Evolutionary conservation across 1,139 yeast species (phyloP).

Genomic region (Entelexis sorbosivorans): DNA sequence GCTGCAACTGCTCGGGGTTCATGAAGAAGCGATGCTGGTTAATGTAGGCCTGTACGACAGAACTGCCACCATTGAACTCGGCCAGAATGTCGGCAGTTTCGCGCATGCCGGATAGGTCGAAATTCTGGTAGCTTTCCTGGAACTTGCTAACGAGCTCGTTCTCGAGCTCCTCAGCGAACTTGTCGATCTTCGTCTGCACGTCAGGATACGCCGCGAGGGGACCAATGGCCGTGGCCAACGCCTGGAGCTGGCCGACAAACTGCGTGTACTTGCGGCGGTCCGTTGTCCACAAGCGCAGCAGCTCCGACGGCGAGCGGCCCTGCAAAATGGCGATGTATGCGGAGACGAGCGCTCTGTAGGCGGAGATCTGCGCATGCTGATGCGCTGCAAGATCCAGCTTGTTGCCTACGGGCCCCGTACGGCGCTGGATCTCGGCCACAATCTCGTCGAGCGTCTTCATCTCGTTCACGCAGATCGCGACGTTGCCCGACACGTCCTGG

Average conservation of each 20-base stretch:
- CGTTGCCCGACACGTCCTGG: conserved; percentile 42
- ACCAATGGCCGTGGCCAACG: conserved; percentile 46
- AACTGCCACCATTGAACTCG: conserved; percentile 75
- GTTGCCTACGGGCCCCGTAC: conserved; percentile 66
- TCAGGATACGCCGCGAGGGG: conserved; percentile 33
- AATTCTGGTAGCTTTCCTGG: conserved; percentile 38
- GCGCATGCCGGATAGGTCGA: conserved; percentile 60
- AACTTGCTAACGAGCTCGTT: conserved; percentile 37
- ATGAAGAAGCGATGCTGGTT: conserved; percentile 66
- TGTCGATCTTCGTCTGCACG: conserved; percentile 47
- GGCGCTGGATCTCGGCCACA: conserved; percentile 40
- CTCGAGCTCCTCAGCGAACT: conserved; percentile 70
- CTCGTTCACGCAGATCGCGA: conserved; percentile 35
- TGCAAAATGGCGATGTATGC: conserved; percentile 68
- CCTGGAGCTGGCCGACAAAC: conserved; percentile 53
- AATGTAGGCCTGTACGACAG: conserved; percentile 73
- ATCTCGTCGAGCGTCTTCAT: conserved; percentile 52
- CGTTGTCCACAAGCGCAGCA: conserved; percentile 29
- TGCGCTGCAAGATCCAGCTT: conserved; percentile 63
- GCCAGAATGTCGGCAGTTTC: conserved; percentile 69
- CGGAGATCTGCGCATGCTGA: conserved; percentile 62
- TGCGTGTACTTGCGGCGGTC: conserved; percentile 59
- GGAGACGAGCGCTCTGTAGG: conserved; percentile 61
- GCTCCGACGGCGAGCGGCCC: conserved; percentile 50
- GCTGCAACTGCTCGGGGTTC: conserved; percentile 39